A percentile compares a stretch with the other conserved stretches of the same genome.
phyloP scores from a whole-genome alignment of 176 grass and related monocot genomes.

The Pontederia crassipes region DNA sequence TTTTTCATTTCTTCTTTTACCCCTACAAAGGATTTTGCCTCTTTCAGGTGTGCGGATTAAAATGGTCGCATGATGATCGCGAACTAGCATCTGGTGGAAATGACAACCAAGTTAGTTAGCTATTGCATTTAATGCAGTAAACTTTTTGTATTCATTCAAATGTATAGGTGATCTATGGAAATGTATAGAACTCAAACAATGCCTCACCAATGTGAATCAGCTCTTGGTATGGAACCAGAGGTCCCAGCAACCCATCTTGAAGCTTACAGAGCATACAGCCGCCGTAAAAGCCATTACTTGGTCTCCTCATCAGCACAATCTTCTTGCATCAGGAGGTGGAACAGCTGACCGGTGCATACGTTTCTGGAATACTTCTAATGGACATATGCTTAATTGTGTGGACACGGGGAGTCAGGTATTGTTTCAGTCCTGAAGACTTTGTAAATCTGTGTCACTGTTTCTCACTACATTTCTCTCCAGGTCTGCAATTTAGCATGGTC shows the following conservation, averaged over 20 bases:
- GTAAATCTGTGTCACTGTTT: background rate
- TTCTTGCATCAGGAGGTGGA: constrained; percentile 88
- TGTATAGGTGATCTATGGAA: background rate
- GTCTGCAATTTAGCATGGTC: constrained; percentile 97
- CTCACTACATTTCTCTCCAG: constrained; percentile 23
- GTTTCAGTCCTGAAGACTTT: constrained; percentile 8
- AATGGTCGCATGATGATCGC: constrained; percentile 95
- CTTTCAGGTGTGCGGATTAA: constrained; percentile 73
- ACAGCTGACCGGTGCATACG: constrained; percentile 87
- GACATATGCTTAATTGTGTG: constrained; percentile 74
- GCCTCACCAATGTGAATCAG: constrained; percentile 19
- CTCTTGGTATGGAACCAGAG: constrained; percentile 93
- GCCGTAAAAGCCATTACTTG: constrained; percentile 93
- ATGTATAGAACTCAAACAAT: background rate
- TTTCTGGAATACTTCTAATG: constrained; percentile 92
- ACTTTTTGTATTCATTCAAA: background rate
- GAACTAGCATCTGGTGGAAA: constrained; percentile 98
- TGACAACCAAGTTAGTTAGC: constrained; percentile 50
- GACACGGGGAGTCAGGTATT: constrained; percentile 90
- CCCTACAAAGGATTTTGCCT: background rate
- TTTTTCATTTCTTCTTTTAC: background rate
- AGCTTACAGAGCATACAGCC: constrained; percentile 83
- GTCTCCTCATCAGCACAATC: constrained; percentile 89
- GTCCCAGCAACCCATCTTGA: constrained; percentile 63
- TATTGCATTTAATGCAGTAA: background rate